Evolutionary conservation across 345 rosid genomes (phyloP).

Genomic region (Trapa bicornis): DNA sequence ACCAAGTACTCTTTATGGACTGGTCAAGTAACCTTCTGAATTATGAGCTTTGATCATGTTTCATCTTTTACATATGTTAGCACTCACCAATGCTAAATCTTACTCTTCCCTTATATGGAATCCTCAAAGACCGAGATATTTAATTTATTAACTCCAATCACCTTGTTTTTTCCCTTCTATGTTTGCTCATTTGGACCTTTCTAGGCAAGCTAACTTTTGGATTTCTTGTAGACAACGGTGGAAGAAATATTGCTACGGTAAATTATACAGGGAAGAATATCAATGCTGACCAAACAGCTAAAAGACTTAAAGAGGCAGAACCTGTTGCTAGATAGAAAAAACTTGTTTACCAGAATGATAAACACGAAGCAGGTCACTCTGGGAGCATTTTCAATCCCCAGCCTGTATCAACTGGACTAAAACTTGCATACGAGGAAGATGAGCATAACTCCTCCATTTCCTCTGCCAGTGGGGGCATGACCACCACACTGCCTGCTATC

Average conservation of each 20-base stretch:
- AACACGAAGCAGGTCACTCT: slow-evolving; percentile 29
- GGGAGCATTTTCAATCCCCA: slow-evolving; percentile 37
- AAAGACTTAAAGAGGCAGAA: slow-evolving; percentile 43
- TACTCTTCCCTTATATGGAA: neutral
- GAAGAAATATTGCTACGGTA: slow-evolving; percentile 29
- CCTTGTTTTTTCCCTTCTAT: neutral
- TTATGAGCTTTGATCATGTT: neutral
- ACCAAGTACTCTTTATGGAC: neutral
- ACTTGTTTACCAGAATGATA: slow-evolving; percentile 27
- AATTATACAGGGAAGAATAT: slow-evolving; percentile 31
- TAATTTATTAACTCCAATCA: neutral
- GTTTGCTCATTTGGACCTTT: neutral
- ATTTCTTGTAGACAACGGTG: slow-evolving; percentile 28
- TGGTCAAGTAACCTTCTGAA: neutral
- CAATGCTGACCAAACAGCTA: slow-evolving; percentile 24
- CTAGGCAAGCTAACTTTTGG: slow-evolving; percentile 1
- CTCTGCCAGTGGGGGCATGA: slow-evolving; percentile 36
- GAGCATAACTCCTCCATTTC: slow-evolving; percentile 57
- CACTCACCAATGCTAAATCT: neutral
- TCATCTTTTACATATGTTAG: neutral
- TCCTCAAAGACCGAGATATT: neutral
- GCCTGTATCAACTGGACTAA: slow-evolving; percentile 57
- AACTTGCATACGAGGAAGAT: slow-evolving; percentile 57
- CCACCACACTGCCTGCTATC: slow-evolving; percentile 26
- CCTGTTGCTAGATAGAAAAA: slow-evolving; percentile 26